Conservation (phyloP, 2,329 filamentous ascomycete genomes). For the Coniochaeta sp. region DNA sequence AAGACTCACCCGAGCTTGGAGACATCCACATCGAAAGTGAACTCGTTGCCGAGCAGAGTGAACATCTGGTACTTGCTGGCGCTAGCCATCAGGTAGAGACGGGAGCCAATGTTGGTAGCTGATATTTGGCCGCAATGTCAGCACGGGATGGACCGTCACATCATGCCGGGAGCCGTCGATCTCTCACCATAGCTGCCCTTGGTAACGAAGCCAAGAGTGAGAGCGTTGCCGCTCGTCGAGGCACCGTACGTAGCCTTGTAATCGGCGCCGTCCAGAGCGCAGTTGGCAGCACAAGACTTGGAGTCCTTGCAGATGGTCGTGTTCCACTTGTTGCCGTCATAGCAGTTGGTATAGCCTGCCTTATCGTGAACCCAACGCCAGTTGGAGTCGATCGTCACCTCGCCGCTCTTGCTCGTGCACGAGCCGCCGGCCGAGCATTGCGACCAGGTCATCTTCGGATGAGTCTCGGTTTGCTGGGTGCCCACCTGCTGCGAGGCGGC, state of each 20-base stretch:
- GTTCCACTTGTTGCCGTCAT: conserved; percentile 41
- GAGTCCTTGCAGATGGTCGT: conserved; percentile 38
- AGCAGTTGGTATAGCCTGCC: conserved; percentile 40
- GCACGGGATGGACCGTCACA: neutral
- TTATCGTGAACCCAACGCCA: conserved; percentile 51
- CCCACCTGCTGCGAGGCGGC: conserved; percentile 41
- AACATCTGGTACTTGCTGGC: conserved; percentile 36
- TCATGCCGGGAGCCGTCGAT: neutral
- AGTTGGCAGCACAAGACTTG: conserved; percentile 44
- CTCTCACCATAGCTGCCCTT: conserved; percentile 23
- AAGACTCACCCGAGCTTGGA: conserved; percentile 52
- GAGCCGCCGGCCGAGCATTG: conserved; percentile 38
- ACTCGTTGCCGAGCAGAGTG: conserved; percentile 52
- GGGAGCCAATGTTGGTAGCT: conserved; percentile 30
- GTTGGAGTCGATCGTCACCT: conserved; percentile 47
- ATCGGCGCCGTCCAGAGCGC: conserved; percentile 49
- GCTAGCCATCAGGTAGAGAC: conserved; percentile 24
- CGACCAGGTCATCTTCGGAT: conserved; percentile 45
- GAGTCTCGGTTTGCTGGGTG: conserved; percentile 35
- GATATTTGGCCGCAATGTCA: neutral
- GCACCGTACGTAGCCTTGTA: conserved; percentile 46
- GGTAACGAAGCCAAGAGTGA: conserved; percentile 42
- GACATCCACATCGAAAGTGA: conserved; percentile 60
- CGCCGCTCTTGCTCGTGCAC: conserved; percentile 39
- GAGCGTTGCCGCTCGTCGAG: conserved; percentile 36